Evolutionary conservation across 2,329 filamentous ascomycete genomes (phyloP), one percentile per base, ranked within the genome.

Genomic region (Eutypella sp.): DNA sequence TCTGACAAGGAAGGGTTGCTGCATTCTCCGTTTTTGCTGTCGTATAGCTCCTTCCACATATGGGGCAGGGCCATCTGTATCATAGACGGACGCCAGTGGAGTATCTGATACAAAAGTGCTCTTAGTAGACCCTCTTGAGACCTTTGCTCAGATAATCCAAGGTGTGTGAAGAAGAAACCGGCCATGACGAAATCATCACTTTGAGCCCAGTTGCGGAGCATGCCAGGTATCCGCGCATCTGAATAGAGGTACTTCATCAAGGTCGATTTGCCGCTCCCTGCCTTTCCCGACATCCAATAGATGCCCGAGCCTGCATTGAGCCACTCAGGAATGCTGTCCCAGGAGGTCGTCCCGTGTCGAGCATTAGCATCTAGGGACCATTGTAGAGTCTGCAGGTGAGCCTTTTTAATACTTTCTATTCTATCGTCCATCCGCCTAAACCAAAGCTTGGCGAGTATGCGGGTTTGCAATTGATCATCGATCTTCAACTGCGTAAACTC

Each of bases 341-440:
- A 37, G 16, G 29, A 15, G n/a, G n/a, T n/a, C n/a, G n/a, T n/a
- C n/a, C n/a, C n/a, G n/a, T n/a, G n/a, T n/a, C n/a, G n/a, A n/a
- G n/a, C n/a, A n/a, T n/a, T n/a, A n/a, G 29, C 11, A 6, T 33
- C 11, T 5, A 33, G 29, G 29, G 29, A 11, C 29, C 29, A 33
- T 33, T 33, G 5, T n/a, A 41, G 25, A 8, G 34, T 45, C 18
- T 25, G 9, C n/a, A 18, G 10, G 34, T 45, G 43, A 2, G 33
- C 31, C 3, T 29, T 29, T 19, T 15, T 11, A 19, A 45, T 20
- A 19, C 27, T 11, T 19, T 45, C 24, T 40, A 34, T 16, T 19
- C 43, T 40, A 11, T 45, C 36, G 22, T 45, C 43, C 15, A 45
- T 45, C 7, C 3, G 4, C 9, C 36, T 23, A 20, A 40, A 45